Percentiles rank a stretch among this genome's conserved stretches.
Conservation (phyloP, 257 asterid species). For the Solanum rostratum region DNA sequence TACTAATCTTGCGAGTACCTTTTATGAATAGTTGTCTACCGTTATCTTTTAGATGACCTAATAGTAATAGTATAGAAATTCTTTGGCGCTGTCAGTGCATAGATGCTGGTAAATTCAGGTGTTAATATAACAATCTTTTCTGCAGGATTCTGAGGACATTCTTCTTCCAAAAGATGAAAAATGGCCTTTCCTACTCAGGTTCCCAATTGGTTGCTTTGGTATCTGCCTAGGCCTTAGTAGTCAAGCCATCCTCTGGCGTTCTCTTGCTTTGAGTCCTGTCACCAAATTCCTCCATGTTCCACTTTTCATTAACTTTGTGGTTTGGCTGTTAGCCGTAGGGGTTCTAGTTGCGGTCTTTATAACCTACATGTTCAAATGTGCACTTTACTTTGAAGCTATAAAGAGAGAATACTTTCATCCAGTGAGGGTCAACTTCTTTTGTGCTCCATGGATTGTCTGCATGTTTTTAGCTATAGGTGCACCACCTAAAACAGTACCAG, state of each 20-base stretch:
- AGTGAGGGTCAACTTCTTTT: constrained; percentile 78
- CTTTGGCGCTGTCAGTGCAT: not conserved
- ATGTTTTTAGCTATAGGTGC: constrained; percentile 87
- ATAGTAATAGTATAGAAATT: not conserved
- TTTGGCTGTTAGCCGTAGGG: constrained; percentile 60
- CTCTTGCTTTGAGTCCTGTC: constrained; percentile 51
- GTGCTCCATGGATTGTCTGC: constrained; percentile 85
- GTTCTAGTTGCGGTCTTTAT: constrained; percentile 42
- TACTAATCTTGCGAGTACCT: not conserved
- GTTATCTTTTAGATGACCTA: not conserved
- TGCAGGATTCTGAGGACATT: constrained; percentile 82
- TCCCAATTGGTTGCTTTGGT: constrained; percentile 91
- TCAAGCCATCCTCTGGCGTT: constrained; percentile 76
- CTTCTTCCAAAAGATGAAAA: constrained; percentile 70
- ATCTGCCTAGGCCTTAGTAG: constrained; percentile 89
- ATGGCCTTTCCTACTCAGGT: constrained; percentile 94
- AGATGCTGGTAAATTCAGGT: not conserved
- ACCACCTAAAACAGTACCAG: constrained; percentile 30
- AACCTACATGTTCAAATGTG: constrained; percentile 55
- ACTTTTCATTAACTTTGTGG: constrained; percentile 47
- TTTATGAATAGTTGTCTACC: not conserved
- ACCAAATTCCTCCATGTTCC: constrained; percentile 64
- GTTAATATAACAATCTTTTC: not conserved
- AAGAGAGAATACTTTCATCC: constrained; percentile 85
- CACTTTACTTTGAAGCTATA: constrained; percentile 82